Evolutionary conservation across 2,329 filamentous ascomycete species (phyloP).

Genomic region (Coniochaeta sp.): DNA sequence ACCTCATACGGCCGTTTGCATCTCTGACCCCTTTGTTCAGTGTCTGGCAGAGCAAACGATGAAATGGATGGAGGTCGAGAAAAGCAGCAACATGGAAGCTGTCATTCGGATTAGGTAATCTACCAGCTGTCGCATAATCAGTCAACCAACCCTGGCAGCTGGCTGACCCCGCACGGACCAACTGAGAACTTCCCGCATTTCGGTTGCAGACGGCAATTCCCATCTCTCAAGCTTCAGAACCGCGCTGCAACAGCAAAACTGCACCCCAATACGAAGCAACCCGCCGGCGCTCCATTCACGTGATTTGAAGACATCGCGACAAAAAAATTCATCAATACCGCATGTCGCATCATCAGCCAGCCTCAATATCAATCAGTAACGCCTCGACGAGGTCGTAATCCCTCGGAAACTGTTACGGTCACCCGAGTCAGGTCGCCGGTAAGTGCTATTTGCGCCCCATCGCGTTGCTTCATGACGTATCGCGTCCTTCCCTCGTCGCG

Average conservation of each 20-base stretch:
- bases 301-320: constrained; percentile 3
- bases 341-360: neutral
- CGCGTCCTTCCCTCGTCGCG: constrained; percentile 1
- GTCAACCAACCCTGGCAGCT: no score
- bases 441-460: neutral
- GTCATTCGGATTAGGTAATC: no score
- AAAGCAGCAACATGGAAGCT: no score
- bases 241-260: no score
- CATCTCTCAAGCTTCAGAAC: no score
- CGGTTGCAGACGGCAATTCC: neutral
- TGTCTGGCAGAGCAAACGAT: no score
- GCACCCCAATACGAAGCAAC: neutral
- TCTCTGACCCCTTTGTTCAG: no score
- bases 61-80: no score
- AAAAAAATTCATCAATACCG: neutral
- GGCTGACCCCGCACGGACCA: no score
- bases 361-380: neutral
- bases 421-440: neutral
- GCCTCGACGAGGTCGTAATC: neutral
- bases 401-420: neutral
- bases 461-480: neutral
- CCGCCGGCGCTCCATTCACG: neutral
- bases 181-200: no score
- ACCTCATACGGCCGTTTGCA: no score
- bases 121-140: no score